These are phyloP conservation scores for Leccinum boreale DNA, from an alignment of 768 basidiomycete genomes.

Conservation along the genomic window DNA sequence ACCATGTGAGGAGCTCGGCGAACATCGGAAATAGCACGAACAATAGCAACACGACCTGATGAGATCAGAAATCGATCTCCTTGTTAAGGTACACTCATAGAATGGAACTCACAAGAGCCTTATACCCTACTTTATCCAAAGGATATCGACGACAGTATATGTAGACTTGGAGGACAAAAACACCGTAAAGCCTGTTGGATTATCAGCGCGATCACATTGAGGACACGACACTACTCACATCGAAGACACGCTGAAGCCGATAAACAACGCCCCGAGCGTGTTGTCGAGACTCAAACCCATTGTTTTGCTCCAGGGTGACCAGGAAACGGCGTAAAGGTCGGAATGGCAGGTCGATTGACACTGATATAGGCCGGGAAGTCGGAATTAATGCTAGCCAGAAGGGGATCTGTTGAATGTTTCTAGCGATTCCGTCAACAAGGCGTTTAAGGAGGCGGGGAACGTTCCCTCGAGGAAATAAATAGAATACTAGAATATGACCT, in stretches of 20 bases:
- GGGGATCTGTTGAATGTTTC: background rate
- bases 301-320: conserved; percentile 1
- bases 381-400: conserved; percentile 6
- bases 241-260: conserved; percentile 54
- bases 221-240: conserved; percentile 19
- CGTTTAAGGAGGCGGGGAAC: background rate
- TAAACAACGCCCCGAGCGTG: conserved; percentile 59
- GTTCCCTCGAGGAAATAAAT: background rate
- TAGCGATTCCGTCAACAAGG: background rate
- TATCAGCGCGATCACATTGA: conserved; percentile 16
- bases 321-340: background rate
- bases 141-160: conserved; percentile 55
- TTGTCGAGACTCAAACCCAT: conserved; percentile 34
- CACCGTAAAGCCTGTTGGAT: conserved; percentile 44
- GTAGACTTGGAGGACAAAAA: conserved; percentile 51
- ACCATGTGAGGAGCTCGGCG: background rate
- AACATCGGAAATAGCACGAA: conserved; percentile 13
- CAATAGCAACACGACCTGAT: conserved; percentile 34
- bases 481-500: background rate
- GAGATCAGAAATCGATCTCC: background rate
- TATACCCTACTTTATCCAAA: conserved; percentile 49
- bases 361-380: conserved; percentile 9
- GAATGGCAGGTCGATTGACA: background rate
- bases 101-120: conserved; percentile 43
- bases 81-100: background rate